Conservation (phyloP, 148 eudicot genomes). For the Cornus florida region DNA sequence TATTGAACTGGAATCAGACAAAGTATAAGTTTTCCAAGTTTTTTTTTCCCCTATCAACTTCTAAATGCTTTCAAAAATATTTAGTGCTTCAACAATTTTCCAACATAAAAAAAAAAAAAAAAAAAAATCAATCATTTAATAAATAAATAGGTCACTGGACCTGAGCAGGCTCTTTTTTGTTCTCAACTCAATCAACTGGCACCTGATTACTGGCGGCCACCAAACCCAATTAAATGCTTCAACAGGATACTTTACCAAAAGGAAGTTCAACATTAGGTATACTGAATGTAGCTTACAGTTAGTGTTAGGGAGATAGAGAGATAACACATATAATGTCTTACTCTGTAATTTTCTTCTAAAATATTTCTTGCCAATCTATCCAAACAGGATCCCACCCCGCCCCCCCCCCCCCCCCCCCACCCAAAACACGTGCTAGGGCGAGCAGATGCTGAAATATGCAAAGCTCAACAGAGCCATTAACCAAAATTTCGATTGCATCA, state of each 20-base stretch:
- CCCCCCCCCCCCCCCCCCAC: too few species aligned
- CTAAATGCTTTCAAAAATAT: neutral
- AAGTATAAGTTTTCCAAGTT: neutral
- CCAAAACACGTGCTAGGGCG: too few species aligned
- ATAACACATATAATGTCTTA: neutral
- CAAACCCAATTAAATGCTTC: neutral
- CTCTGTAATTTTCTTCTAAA: too few species aligned
- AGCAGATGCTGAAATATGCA: neutral
- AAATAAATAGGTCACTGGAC: neutral
- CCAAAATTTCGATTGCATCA: neutral
- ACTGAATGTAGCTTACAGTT: too few species aligned
- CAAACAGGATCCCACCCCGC: neutral
- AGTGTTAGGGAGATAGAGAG: too few species aligned
- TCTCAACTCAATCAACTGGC: neutral
- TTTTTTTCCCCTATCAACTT: neutral
- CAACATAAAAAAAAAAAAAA: too few species aligned
- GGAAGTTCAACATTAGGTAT: too few species aligned
- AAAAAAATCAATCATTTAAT: neutral
- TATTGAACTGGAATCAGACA: neutral
- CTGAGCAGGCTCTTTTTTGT: neutral
- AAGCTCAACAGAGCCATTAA: neutral
- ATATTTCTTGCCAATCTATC: neutral
- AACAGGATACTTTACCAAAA: too few species aligned
- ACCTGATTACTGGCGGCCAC: neutral
- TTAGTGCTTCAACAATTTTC: neutral